Percentiles rank a stretch among this genome's conserved stretches.
Conservation (phyloP, 495 filamentous ascomycete species). For the Penicillium bovifimosum region DNA sequence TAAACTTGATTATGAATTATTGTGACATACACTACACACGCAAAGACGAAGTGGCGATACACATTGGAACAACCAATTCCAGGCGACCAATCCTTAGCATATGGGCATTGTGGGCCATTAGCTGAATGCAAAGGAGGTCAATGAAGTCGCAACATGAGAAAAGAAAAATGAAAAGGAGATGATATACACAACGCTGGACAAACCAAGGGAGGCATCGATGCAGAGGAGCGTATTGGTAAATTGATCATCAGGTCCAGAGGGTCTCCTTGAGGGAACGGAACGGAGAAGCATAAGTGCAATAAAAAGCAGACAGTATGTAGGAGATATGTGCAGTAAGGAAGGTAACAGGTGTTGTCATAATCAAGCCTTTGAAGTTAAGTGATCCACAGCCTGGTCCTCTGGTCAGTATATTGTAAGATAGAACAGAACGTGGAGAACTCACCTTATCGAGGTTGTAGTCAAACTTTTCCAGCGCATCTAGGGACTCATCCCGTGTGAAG, state of each 20-base stretch:
- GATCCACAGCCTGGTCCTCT: conserved; percentile 35
- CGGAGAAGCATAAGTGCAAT: conserved; percentile 23
- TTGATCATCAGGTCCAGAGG: conserved; percentile 6
- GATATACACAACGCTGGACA: conserved; percentile 26
- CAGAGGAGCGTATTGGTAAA: conserved; percentile 5
- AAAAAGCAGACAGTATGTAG: conserved; percentile 22
- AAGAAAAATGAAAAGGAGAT: conserved; percentile 5
- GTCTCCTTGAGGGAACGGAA: conserved; percentile 1
- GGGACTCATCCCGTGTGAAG: conserved; percentile 70
- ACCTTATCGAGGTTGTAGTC: conserved; percentile 96
- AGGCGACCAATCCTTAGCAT: neutral
- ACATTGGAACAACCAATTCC: conserved; percentile 1
- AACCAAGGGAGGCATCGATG: conserved; percentile 10
- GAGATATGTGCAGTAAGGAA: conserved; percentile 23
- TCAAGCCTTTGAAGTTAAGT: conserved; percentile 35
- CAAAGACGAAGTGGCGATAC: neutral
- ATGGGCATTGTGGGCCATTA: neutral
- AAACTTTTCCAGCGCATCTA: conserved; percentile 84
- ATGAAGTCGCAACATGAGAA: conserved; percentile 7
- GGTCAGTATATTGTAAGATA: conserved; percentile 2
- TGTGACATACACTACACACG: conserved; percentile 20
- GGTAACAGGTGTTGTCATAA: neutral
- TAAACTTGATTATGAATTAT: conserved; percentile 19
- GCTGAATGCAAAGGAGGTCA: conserved; percentile 1
- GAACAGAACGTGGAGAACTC: conserved; percentile 28